Evolutionary conservation across 352 stramenopile genomes (phyloP).

Genomic region (Phytophthora pini): DNA sequence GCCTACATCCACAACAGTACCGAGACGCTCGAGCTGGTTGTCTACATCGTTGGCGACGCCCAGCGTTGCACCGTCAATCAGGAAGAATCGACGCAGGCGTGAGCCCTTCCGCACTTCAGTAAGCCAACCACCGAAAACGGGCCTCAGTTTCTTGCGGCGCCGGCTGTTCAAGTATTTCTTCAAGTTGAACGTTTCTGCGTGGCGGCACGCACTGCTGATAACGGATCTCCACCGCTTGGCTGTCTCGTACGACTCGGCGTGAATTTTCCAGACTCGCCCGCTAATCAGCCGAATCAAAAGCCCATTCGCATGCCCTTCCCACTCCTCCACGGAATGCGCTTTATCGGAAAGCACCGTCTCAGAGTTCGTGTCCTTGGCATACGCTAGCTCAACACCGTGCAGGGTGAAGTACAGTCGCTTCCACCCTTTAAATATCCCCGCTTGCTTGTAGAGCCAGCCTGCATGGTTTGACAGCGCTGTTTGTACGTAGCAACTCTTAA

Average conservation of each 20-base stretch:
- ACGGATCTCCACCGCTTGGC: constrained; percentile 78
- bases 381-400: constrained; percentile 75
- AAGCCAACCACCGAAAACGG: constrained; percentile 84
- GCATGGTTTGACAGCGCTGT: constrained; percentile 76
- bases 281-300: constrained; percentile 73
- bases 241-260: constrained; percentile 80
- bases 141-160: constrained; percentile 67
- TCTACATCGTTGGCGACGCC: constrained; percentile 85
- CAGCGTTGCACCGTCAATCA: constrained; percentile 72
- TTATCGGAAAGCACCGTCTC: constrained; percentile 65
- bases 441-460: constrained; percentile 82
- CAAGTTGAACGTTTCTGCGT: constrained; percentile 61
- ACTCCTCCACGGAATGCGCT: constrained; percentile 66
- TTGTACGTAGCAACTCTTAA: constrained; percentile 84
- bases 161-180: constrained; percentile 75
- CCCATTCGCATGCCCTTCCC: constrained; percentile 73
- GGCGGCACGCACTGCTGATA: constrained; percentile 56
- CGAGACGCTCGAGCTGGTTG: constrained; percentile 72
- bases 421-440: constrained; percentile 82
- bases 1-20: constrained; percentile 65
- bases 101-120: constrained; percentile 55
- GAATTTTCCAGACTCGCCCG: constrained; percentile 71
- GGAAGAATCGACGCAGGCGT: constrained; percentile 75
- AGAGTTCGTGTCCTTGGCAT: constrained; percentile 78
- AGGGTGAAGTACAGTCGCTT: constrained; percentile 86